Percentiles rank a stretch among this genome's conserved stretches.
Evolutionary conservation across 345 rosid species (phyloP).

Genomic region (Arabidopsis arenosa): DNA sequence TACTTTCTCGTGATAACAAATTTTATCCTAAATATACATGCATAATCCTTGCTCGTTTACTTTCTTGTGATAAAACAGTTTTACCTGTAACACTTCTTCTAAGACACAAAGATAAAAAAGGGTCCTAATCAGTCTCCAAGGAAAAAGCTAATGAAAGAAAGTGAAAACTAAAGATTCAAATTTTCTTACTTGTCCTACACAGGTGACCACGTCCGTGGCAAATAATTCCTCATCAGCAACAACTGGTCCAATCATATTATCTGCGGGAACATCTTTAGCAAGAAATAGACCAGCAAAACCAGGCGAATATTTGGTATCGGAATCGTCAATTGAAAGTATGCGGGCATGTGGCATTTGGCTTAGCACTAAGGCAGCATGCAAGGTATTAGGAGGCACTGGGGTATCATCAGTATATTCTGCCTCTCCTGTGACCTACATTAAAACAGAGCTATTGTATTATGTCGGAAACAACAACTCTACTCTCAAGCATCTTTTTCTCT

Average conservation of each 20-base stretch:
- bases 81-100: not conserved
- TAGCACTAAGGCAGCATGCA: conserved; percentile 86
- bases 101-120: not conserved
- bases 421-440: conserved; percentile 84
- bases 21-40: too few species aligned
- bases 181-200: conserved; percentile 88
- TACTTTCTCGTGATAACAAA: not conserved
- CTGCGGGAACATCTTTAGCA: conserved; percentile 79
- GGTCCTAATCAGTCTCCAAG: not conserved
- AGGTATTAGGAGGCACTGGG: conserved; percentile 68
- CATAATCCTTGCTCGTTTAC: not conserved
- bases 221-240: conserved; percentile 81
- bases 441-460: not conserved
- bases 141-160: conserved; percentile 3
- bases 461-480: not conserved
- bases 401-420: conserved; percentile 93
- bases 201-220: conserved; percentile 85
- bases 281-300: conserved; percentile 83
- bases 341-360: conserved; percentile 93
- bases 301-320: conserved; percentile 68
- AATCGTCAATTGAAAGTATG: conserved; percentile 70
- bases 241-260: conserved; percentile 76
- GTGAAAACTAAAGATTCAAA: not conserved
- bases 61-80: not conserved
- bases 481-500: not conserved